These are phyloP conservation scores for Ricinus communis DNA, from an alignment of 345 rosid species.

Conservation along the genomic window DNA sequence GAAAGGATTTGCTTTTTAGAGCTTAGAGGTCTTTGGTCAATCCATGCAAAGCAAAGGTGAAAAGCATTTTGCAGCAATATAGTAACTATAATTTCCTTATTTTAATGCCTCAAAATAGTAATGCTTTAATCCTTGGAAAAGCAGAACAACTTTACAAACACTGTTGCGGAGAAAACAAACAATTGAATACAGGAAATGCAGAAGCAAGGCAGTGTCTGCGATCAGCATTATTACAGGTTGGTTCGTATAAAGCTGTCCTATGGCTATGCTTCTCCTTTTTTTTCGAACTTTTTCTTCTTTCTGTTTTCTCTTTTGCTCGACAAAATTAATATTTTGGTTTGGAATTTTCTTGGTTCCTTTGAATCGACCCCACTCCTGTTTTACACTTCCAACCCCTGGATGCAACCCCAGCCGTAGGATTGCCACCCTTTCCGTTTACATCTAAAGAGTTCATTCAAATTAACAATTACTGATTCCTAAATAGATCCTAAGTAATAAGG, in stretches of 20 bases:
- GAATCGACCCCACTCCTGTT: conserved; percentile 10
- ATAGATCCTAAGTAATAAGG: too few species aligned
- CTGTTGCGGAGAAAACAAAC: background rate
- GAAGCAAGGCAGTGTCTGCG: conserved; percentile 10
- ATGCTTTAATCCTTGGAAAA: background rate
- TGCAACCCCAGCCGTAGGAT: conserved; percentile 34
- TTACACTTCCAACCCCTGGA: background rate
- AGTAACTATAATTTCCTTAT: too few species aligned
- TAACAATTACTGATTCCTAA: too few species aligned
- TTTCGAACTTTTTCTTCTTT: background rate
- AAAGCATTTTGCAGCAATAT: too few species aligned
- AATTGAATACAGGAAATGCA: background rate
- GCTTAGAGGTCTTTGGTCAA: background rate
- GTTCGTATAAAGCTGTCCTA: conserved; percentile 39
- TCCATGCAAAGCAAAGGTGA: background rate
- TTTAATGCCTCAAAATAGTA: too few species aligned
- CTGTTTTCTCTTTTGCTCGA: too few species aligned
- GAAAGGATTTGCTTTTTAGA: too few species aligned
- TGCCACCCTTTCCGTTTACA: too few species aligned
- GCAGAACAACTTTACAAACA: conserved; percentile 8
- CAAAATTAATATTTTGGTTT: too few species aligned
- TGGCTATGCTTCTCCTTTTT: conserved; percentile 10
- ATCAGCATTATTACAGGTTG: conserved; percentile 15
- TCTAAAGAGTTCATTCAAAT: too few species aligned
- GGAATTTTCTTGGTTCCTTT: background rate